Evolutionary conservation across 1,284 basidiomycete genomes (phyloP).

Genomic region (Malassezia pachydermatis): DNA sequence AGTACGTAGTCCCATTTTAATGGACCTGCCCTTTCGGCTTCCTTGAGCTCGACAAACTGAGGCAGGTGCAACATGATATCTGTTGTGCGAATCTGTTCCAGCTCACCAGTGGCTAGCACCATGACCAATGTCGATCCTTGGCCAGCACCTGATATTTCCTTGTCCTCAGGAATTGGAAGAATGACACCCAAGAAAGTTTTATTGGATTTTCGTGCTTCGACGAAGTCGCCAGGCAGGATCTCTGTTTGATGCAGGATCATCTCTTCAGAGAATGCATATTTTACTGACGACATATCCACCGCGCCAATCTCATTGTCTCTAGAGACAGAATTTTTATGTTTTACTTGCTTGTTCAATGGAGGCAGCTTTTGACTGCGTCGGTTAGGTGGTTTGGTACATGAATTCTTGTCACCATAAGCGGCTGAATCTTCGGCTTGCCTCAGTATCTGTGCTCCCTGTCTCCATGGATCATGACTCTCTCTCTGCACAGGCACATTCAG

Average conservation of each 20-base stretch:
- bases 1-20: conserved; percentile 16
- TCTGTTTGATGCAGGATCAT: not conserved
- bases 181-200: conserved; percentile 9
- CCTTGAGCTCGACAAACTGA: conserved; percentile 6
- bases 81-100: conserved; percentile 12
- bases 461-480: too few relatives aligned
- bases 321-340: too few relatives aligned
- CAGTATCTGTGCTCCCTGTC: too few relatives aligned
- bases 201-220: conserved; percentile 12
- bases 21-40: conserved; percentile 8
- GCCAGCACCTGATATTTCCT: conserved; percentile 1
- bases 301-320: too few relatives aligned
- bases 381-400: too few relatives aligned
- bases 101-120: conserved; percentile 11
- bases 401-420: not conserved
- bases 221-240: conserved; percentile 16
- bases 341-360: too few relatives aligned
- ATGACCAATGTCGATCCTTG: conserved; percentile 1
- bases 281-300: too few relatives aligned
- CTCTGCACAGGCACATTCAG: too few relatives aligned
- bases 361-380: too few relatives aligned
- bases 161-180: conserved; percentile 14
- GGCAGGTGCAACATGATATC: conserved; percentile 19
- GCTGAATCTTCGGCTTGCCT: too few relatives aligned
- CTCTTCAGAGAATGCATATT: too few relatives aligned